Evolutionary conservation across 1,139 yeast genomes (phyloP).

Genomic region (Debaryomyces sp.): DNA sequence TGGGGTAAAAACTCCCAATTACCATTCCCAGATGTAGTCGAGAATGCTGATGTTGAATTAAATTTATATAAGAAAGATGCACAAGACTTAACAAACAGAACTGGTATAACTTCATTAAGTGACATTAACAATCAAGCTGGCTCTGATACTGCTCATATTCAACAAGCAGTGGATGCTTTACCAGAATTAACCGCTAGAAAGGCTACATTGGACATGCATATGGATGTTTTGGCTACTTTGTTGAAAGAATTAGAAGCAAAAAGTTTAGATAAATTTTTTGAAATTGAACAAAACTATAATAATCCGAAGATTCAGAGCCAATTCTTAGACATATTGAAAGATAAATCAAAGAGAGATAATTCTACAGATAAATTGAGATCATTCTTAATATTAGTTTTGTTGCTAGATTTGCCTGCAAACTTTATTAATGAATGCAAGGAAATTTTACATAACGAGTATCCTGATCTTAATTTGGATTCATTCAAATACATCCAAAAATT

Average conservation of each 20-base stretch:
- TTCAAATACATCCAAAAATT: slow-evolving; percentile 75
- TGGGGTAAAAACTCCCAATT: slow-evolving; percentile 83
- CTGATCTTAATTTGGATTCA: slow-evolving; percentile 65
- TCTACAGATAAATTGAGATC: slow-evolving; percentile 84
- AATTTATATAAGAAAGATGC: slow-evolving; percentile 85
- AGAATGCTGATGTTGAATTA: slow-evolving; percentile 84
- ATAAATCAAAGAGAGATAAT: slow-evolving; percentile 56
- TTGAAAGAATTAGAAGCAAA: slow-evolving; percentile 83
- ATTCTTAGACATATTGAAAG: slow-evolving; percentile 58
- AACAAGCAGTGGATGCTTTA: slow-evolving; percentile 85
- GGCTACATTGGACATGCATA: slow-evolving; percentile 90
- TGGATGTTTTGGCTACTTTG: slow-evolving; percentile 88
- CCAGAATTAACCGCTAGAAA: slow-evolving; percentile 93
- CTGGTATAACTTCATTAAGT: slow-evolving; percentile 70
- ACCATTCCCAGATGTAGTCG: slow-evolving; percentile 98
- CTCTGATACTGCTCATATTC: slow-evolving; percentile 72
- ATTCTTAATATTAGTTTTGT: slow-evolving; percentile 68
- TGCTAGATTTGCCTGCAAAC: slow-evolving; percentile 58
- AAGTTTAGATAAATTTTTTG: slow-evolving; percentile 86
- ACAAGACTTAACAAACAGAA: slow-evolving; percentile 75
- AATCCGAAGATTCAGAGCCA: slow-evolving; percentile 63
- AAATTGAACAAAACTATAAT: slow-evolving; percentile 79
- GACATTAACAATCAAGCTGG: slow-evolving; percentile 68
- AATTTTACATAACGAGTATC: slow-evolving; percentile 54
- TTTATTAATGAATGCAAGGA: slow-evolving; percentile 69